Evolutionary conservation across 176 grass and related monocot genomes (phyloP).

Genomic region (Oryza glumipatula): DNA sequence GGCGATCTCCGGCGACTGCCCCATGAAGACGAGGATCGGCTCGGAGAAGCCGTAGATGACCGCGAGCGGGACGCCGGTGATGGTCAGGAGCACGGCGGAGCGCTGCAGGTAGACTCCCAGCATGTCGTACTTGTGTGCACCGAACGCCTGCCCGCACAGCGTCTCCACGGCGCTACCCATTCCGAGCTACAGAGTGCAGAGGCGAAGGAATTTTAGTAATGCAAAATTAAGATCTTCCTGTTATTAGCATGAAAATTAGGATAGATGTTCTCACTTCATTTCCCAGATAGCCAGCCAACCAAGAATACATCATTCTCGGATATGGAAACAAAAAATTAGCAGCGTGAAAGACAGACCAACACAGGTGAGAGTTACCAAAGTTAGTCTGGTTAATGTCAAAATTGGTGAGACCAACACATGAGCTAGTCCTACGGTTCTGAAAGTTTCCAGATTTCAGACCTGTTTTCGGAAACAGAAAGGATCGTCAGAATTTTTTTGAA

Average conservation of each 20-base stretch:
- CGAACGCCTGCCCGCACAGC: slow-evolving; percentile 81
- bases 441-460: too few species aligned
- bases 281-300: too few species aligned
- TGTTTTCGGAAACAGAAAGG: too few species aligned
- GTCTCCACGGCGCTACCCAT: slow-evolving; percentile 96
- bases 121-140: slow-evolving; percentile 81
- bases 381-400: too few species aligned
- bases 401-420: too few species aligned
- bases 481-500: too few species aligned
- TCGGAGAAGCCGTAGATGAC: slow-evolving; percentile 61
- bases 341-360: too few species aligned
- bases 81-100: slow-evolving; percentile 62
- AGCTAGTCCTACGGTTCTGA: too few species aligned
- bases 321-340: too few species aligned
- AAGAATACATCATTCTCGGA: too few species aligned
- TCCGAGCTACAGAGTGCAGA: slow-evolving; percentile 63
- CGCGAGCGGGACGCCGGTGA: slow-evolving; percentile 51
- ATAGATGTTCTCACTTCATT: neutral
- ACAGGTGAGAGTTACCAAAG: too few species aligned
- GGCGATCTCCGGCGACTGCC: slow-evolving; percentile 60
- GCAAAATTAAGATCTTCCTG: neutral
- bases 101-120: slow-evolving; percentile 85
- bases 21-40: slow-evolving; percentile 51
- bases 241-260: neutral
- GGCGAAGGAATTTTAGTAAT: too few species aligned